Evolutionary conservation across 352 stramenopile genomes (phyloP).

Genomic region (Pythium monospermum): DNA sequence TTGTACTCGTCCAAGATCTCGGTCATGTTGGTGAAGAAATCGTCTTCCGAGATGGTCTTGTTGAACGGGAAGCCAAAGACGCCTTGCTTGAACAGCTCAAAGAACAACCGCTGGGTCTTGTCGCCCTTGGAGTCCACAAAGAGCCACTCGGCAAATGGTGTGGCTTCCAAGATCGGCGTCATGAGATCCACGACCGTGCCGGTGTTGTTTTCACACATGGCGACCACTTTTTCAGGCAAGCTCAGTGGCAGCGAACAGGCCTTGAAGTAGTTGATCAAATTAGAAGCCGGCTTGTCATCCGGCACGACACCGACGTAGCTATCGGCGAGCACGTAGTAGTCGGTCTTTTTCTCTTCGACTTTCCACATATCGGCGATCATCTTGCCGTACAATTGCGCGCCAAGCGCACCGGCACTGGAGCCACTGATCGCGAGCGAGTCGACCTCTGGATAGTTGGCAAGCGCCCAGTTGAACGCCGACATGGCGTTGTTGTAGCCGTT

Average conservation of each 20-base stretch:
- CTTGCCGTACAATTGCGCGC: constrained; percentile 37
- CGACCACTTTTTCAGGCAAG: constrained; percentile 29
- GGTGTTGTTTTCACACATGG: constrained; percentile 38
- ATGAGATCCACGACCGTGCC: constrained; percentile 47
- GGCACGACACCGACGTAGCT: constrained; percentile 63
- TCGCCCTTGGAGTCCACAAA: constrained; percentile 65
- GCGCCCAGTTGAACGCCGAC: constrained; percentile 54
- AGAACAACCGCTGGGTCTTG: constrained; percentile 59
- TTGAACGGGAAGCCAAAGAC: constrained; percentile 51
- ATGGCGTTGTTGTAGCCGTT: constrained; percentile 63
- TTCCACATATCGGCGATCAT: constrained; percentile 53
- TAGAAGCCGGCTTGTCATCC: constrained; percentile 33
- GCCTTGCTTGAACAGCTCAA: constrained; percentile 46
- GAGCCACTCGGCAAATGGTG: constrained; percentile 46
- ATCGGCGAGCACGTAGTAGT: constrained; percentile 53
- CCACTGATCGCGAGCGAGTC: constrained; percentile 52
- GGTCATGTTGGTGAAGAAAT: constrained; percentile 46
- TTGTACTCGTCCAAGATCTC: constrained; percentile 44
- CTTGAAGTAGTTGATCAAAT: constrained; percentile 58
- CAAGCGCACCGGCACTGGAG: constrained; percentile 51
- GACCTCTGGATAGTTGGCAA: constrained; percentile 54
- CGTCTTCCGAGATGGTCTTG: constrained; percentile 39
- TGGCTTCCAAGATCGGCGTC: constrained; percentile 42
- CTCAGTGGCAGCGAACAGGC: constrained; percentile 48
- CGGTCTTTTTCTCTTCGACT: constrained; percentile 44